Evolutionary conservation across 2,329 filamentous ascomycete genomes (phyloP).

Genomic region (Beauveria bassiana): DNA sequence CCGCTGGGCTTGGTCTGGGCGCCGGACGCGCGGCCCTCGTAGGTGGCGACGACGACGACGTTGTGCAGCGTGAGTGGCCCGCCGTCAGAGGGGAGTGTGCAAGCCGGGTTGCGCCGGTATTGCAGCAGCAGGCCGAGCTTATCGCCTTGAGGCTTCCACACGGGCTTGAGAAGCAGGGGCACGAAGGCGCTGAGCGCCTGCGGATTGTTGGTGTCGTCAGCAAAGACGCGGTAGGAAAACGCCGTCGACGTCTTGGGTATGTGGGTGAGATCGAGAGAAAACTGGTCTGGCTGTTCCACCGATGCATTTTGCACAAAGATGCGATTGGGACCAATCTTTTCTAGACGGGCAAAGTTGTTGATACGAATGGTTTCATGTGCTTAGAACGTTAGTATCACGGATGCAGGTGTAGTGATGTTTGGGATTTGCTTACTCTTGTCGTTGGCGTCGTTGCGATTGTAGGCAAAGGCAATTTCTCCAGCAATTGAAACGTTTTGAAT

Average conservation of each 20-base stretch:
- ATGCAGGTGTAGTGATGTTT: not conserved
- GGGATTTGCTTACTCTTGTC: conserved; percentile 37
- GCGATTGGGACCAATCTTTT: conserved; percentile 89
- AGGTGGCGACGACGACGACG: conserved; percentile 62
- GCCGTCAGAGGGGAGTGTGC: conserved; percentile 26
- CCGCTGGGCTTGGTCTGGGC: conserved; percentile 73
- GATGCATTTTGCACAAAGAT: conserved; percentile 71
- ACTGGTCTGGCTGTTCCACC: conserved; percentile 66
- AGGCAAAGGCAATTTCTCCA: conserved; percentile 83
- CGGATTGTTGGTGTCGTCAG: conserved; percentile 49
- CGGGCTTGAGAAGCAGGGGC: conserved; percentile 64
- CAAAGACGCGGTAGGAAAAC: conserved; percentile 86
- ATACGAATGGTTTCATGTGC: conserved; percentile 65
- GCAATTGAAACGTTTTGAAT: conserved; percentile 66
- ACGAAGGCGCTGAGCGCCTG: conserved; percentile 46
- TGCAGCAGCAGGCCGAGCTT: conserved; percentile 81
- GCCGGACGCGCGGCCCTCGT: conserved; percentile 59
- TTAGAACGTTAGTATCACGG: conserved; percentile 19
- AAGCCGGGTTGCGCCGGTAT: conserved; percentile 75
- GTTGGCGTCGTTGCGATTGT: conserved; percentile 50
- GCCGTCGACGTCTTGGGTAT: conserved; percentile 69
- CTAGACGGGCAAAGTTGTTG: conserved; percentile 79
- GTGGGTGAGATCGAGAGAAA: conserved; percentile 64
- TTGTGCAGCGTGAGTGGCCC: conserved; percentile 52
- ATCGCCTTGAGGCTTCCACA: conserved; percentile 76